Base-by-base conservation (phyloP, 2,329 filamentous ascomycete species). In the Lachnum nothofagi region DNA sequence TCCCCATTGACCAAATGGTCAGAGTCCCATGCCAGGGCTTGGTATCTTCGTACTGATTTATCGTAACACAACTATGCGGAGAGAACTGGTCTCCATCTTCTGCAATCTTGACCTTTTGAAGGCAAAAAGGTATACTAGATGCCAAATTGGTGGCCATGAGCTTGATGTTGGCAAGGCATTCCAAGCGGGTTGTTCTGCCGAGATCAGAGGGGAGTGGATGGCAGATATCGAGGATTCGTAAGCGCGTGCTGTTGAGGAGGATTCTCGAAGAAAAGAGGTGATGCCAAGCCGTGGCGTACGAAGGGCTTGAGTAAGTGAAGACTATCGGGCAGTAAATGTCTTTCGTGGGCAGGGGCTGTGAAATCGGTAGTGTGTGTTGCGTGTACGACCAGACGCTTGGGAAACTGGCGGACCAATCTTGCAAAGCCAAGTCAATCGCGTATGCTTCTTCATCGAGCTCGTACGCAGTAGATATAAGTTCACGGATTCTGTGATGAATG, bases 201-300 rank as follows among this genome's bases (percentile, higher is more conserved):
- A 23, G 12, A 12, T 7, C 12, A 41, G 16, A 14, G 3, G 17
- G 31, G 33, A 20, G 9, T 19, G 35, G 29, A 37, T 34, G 14
- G n/a, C n/a, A 29, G 3, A 47, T 9, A 1, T 54, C 31, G 8
- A 62, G 54, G 33, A 58, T 51, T 8, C 40, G 53, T 29, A 64
- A 17, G 7, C 53, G 53, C 27, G 56, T 55, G 39, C 54, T 58
- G 42, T 55, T 58, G 38, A 62, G 43, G 7, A 65, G 57, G 49
- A 64, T 56, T 40, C 51, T 51, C 5, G 49, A 56, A n/a, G 60
- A 41, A 37, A 54, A 64, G 48, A 63, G 62, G n/a, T 53, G 52
- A 14, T 35, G 44, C 62, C 64, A 66, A 2, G 58, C 40, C 9
- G 57, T 41, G 5, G 61, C 58, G 46, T 61, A 52, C 19, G 42